These are phyloP conservation scores for Gentiana straminea DNA, from an alignment of 257 asterid species.

Conservation along the genomic window DNA sequence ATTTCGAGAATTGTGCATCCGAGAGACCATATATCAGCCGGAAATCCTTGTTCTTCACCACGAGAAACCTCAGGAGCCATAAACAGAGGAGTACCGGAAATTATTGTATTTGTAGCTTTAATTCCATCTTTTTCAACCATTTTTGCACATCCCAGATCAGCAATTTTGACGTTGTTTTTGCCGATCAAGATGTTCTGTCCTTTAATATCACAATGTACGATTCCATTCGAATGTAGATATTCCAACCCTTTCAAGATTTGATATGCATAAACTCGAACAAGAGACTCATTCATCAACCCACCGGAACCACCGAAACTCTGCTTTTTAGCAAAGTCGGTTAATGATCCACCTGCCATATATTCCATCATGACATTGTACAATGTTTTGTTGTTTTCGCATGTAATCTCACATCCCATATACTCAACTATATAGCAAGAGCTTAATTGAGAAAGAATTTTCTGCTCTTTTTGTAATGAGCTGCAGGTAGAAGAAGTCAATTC, in stretches of 20 bases:
- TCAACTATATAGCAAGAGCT: conserved; percentile 45
- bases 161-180: conserved; percentile 40
- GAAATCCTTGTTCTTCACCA: conserved; percentile 60
- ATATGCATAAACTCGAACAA: conserved; percentile 24
- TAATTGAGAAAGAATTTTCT: conserved; percentile 37
- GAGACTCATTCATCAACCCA: conserved; percentile 27
- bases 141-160: conserved; percentile 75
- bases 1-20: conserved; percentile 73
- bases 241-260: conserved; percentile 48
- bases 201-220: conserved; percentile 78
- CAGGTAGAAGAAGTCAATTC: conserved; percentile 28
- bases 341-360: conserved; percentile 65
- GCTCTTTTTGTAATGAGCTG: conserved; percentile 36
- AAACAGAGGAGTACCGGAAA: conserved; percentile 77
- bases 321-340: conserved; percentile 40
- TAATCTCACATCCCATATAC: conserved; percentile 44
- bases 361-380: conserved; percentile 59
- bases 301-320: conserved; percentile 20
- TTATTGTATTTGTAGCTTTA: not conserved
- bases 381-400: conserved; percentile 13
- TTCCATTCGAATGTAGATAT: conserved; percentile 40
- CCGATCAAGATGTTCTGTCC: conserved; percentile 51
- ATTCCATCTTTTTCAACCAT: conserved; percentile 10
- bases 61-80: conserved; percentile 95
- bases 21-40: conserved; percentile 86